Conservation (phyloP, 495 filamentous ascomycete species). For the Platismatia glauca region DNA sequence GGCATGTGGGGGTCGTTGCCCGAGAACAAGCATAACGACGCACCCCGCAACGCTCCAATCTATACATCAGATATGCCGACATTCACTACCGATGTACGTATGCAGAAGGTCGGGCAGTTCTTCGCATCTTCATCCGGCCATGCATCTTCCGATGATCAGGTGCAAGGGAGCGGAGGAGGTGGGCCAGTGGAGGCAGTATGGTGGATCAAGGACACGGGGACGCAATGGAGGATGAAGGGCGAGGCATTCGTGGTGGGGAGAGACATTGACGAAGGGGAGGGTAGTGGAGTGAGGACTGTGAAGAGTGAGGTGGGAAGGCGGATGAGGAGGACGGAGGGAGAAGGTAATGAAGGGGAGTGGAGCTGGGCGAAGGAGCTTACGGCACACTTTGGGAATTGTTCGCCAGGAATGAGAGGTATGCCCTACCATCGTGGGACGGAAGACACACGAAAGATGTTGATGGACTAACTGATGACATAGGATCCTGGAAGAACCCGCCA, state of each 20-base stretch:
- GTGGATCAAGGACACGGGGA: conserved; percentile 61
- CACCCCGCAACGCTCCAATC: conserved; percentile 52
- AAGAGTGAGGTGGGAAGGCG: conserved; percentile 30
- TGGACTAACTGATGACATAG: conserved; percentile 26
- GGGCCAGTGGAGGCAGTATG: conserved; percentile 72
- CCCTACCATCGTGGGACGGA: background rate
- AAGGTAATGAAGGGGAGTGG: conserved; percentile 37
- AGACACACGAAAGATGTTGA: background rate
- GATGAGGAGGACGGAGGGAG: conserved; percentile 27
- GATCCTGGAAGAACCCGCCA: conserved; percentile 65
- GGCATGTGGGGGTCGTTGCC: conserved; percentile 71
- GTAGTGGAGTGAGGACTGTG: conserved; percentile 29
- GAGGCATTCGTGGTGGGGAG: conserved; percentile 62
- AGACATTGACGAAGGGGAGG: conserved; percentile 42
- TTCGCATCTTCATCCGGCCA: conserved; percentile 37
- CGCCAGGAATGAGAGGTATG: conserved; percentile 62
- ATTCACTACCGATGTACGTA: conserved; percentile 81
- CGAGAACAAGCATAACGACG: conserved; percentile 57
- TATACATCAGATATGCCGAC: conserved; percentile 69
- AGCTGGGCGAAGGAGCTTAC: conserved; percentile 68
- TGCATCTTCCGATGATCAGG: conserved; percentile 29
- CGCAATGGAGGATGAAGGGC: conserved; percentile 81
- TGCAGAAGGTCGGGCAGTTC: conserved; percentile 71
- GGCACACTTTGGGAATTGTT: conserved; percentile 79
- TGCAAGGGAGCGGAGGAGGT: conserved; percentile 50